A percentile compares a stretch with the other conserved stretches of the same genome.
Conservation (phyloP, 2,329 filamentous ascomycete genomes). For the Metarhizium guizhouense region DNA sequence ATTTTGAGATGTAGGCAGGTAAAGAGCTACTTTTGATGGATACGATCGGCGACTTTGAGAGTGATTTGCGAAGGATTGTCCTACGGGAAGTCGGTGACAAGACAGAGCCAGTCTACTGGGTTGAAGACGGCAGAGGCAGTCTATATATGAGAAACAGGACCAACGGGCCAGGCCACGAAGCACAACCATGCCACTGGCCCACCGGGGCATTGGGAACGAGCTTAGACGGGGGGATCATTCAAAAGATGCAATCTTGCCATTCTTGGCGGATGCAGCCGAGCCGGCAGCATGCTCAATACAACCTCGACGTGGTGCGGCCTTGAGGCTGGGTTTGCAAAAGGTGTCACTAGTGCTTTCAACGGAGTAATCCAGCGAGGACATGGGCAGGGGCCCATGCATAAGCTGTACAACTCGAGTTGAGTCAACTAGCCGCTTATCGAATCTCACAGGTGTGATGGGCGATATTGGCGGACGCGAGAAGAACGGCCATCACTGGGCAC, state of each 20-base stretch:
- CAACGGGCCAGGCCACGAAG: neutral
- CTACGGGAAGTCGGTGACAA: slow-evolving; percentile 1
- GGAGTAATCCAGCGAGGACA: neutral
- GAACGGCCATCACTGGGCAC: neutral
- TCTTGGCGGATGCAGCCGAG: slow-evolving; percentile 6
- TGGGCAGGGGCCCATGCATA: neutral
- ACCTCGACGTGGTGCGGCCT: neutral
- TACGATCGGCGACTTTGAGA: slow-evolving; percentile 2
- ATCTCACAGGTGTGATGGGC: neutral
- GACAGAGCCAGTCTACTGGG: neutral
- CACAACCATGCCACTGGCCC: neutral
- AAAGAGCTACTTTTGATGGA: neutral
- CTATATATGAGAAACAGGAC: slow-evolving; percentile 1
- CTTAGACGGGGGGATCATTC: neutral
- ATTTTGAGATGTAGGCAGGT: slow-evolving; percentile 20
- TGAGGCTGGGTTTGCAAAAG: neutral
- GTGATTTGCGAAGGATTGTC: neutral
- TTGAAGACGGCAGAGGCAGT: neutral
- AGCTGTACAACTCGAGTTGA: neutral
- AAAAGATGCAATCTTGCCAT: neutral
- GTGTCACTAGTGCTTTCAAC: neutral
- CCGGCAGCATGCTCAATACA: neutral
- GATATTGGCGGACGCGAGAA: neutral
- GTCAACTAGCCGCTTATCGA: neutral
- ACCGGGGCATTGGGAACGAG: neutral